phyloP scores from a whole-genome alignment of 2,329 filamentous ascomycete species.

The Cytospora schulzeri region DNA sequence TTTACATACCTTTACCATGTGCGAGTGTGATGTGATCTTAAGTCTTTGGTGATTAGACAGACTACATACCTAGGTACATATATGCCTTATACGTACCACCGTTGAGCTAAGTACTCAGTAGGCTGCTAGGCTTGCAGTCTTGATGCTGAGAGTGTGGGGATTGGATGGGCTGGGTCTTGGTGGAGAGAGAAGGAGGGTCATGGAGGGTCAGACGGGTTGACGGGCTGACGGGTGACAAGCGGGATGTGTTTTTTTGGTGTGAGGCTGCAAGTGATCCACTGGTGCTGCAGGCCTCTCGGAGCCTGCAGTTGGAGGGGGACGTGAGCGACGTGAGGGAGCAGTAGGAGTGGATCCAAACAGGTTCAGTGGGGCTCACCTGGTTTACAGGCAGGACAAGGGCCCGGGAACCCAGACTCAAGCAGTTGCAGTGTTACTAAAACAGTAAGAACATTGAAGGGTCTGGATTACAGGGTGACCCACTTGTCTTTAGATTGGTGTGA shows the following conservation, averaged over 20 bases:
- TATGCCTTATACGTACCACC: no score
- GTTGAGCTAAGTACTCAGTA: no score
- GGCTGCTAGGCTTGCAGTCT: no score
- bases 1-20: background rate
- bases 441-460: background rate
- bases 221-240: no score
- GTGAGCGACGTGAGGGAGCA: no score
- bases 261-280: conserved; percentile 1
- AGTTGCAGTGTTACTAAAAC: background rate
- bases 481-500: background rate
- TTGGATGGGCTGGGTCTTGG: background rate
- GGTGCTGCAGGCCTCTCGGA: background rate
- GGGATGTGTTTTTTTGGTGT: background rate
- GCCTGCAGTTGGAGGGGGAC: background rate
- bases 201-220: background rate
- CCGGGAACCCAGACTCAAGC: no score
- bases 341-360: background rate
- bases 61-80: no score
- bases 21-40: background rate
- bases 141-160: background rate
- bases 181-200: background rate
- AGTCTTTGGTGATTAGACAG: no score
- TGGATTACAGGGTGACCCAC: background rate
- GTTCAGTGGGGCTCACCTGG: background rate
- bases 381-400: no score